Evolutionary conservation across 2,329 filamentous ascomycete species (phyloP).

Genomic region (Whalleya microplaca): DNA sequence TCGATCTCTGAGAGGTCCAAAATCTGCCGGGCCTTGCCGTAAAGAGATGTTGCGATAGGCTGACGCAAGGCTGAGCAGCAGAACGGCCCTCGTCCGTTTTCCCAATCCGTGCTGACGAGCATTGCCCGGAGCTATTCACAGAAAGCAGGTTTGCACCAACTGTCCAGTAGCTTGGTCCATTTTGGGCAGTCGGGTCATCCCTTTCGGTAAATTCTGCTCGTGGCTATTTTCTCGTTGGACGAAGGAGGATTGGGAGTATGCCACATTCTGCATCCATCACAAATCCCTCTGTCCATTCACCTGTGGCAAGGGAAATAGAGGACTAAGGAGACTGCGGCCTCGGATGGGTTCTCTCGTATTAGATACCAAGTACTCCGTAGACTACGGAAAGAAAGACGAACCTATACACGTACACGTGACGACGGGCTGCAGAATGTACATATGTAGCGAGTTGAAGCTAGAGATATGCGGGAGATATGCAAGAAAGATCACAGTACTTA

Average conservation of each 20-base stretch:
- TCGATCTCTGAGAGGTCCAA: slow-evolving; percentile 38
- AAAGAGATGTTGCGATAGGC: slow-evolving; percentile 21
- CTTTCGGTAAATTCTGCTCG: slow-evolving; percentile 7
- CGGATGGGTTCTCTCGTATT: too few relatives aligned
- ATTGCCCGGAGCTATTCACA: slow-evolving; percentile 9
- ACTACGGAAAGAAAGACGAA: too few relatives aligned
- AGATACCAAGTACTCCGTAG: too few relatives aligned
- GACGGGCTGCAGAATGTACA: too few relatives aligned
- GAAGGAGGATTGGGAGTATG: slow-evolving; percentile 9
- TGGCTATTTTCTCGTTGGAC: slow-evolving; percentile 10
- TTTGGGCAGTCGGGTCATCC: slow-evolving; percentile 9
- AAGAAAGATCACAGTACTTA: too few relatives aligned
- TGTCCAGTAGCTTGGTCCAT: neutral
- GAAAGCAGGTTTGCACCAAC: neutral
- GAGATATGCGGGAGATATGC: too few relatives aligned
- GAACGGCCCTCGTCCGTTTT: slow-evolving; percentile 23
- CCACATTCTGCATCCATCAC: slow-evolving; percentile 5
- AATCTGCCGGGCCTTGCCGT: slow-evolving; percentile 30
- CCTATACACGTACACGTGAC: too few relatives aligned
- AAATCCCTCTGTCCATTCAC: neutral
- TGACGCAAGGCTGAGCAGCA: slow-evolving; percentile 22
- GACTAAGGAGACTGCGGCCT: too few relatives aligned
- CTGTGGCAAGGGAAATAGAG: too few relatives aligned
- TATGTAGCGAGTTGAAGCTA: too few relatives aligned
- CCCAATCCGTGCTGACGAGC: slow-evolving; percentile 22